phyloP scores from a whole-genome alignment of 345 rosid genomes.

The Angophora floribunda region DNA sequence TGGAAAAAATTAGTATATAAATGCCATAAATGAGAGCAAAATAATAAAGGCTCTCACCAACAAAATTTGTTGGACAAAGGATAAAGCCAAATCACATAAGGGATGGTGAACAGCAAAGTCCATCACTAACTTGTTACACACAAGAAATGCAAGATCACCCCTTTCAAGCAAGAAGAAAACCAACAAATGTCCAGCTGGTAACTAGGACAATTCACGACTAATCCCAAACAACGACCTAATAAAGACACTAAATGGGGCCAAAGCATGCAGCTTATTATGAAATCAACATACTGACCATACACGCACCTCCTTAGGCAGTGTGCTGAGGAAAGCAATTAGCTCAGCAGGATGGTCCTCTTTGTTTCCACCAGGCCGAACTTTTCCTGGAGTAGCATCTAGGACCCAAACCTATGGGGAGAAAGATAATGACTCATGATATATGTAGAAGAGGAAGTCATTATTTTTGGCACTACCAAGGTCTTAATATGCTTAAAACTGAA shows the following conservation, averaged over 20 bases:
- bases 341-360: slow-evolving; percentile 91
- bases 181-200: not conserved
- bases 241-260: not conserved
- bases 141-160: not conserved
- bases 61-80: not conserved
- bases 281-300: not conserved
- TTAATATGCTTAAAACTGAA: not conserved
- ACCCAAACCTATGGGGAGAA: slow-evolving; percentile 63
- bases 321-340: slow-evolving; percentile 59
- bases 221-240: not conserved
- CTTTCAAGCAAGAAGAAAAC: not conserved
- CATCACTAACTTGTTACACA: not conserved
- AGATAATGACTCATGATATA: not conserved
- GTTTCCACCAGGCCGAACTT: slow-evolving; percentile 78
- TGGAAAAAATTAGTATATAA: not conserved
- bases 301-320: slow-evolving; percentile 64
- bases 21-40: not conserved
- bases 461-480: not conserved
- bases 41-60: not conserved
- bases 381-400: slow-evolving; percentile 96
- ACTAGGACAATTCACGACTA: not conserved
- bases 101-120: not conserved
- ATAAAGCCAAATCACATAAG: not conserved
- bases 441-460: not conserved
- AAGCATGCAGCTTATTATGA: not conserved